Percentiles rank a stretch among this genome's conserved stretches.
Evolutionary conservation across 202 grass and related monocot genomes (phyloP).

Genomic region (Musa balbisiana): DNA sequence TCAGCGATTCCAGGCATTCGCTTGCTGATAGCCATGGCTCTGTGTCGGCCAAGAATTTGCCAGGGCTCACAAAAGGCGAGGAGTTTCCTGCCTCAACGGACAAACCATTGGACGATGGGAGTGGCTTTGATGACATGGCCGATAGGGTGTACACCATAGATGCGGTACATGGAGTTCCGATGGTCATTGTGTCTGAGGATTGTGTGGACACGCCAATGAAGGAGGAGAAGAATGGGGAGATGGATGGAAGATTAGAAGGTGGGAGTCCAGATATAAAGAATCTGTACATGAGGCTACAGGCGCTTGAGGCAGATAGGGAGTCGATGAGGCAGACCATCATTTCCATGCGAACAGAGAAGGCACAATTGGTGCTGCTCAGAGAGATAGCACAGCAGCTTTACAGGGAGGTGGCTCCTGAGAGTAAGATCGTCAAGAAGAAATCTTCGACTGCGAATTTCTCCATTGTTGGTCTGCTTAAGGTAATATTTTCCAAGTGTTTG

Average conservation of each 20-base stretch:
- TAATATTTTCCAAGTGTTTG: conserved; percentile 14
- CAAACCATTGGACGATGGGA: not conserved
- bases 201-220: not conserved
- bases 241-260: not conserved
- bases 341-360: conserved; percentile 31
- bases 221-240: not conserved
- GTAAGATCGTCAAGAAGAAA: conserved; percentile 18
- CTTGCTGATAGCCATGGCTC: not conserved
- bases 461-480: conserved; percentile 27
- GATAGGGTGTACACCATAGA: conserved; percentile 13
- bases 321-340: conserved; percentile 26
- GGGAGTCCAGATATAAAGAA: conserved; percentile 24
- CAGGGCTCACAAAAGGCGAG: not conserved
- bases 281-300: conserved; percentile 25
- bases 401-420: conserved; percentile 23
- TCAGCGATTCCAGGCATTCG: not conserved
- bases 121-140: not conserved
- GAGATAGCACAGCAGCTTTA: conserved; percentile 25
- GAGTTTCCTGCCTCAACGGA: not conserved
- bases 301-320: conserved; percentile 28
- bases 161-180: not conserved
- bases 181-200: not conserved
- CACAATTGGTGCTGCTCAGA: conserved; percentile 27
- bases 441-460: conserved; percentile 18
- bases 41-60: not conserved